A percentile compares a stretch with the other conserved stretches of the same genome.
phyloP scores from a whole-genome alignment of 2,329 filamentous ascomycete species.

The Colletotrichum aenigma region DNA sequence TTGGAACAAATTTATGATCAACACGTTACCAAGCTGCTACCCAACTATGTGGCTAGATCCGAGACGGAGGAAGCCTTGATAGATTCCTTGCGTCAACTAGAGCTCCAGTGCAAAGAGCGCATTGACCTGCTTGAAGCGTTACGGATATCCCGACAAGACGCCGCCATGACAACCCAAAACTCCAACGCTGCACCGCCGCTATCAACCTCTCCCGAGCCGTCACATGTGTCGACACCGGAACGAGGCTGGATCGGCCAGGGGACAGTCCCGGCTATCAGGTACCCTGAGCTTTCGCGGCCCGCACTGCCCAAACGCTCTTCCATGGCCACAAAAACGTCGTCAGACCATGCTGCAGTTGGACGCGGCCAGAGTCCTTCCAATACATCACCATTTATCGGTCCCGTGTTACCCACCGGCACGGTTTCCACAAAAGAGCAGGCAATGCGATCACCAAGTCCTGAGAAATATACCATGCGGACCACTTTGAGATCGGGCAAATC shows the following conservation, averaged over 20 bases:
- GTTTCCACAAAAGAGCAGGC: constrained; percentile 38
- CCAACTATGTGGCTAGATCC: constrained; percentile 71
- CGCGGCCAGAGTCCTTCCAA: constrained; percentile 23
- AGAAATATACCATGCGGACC: constrained; percentile 66
- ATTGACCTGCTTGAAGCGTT: constrained; percentile 88
- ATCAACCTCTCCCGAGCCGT: not conserved
- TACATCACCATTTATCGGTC: constrained; percentile 25
- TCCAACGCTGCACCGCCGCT: not conserved
- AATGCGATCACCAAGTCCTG: constrained; percentile 59
- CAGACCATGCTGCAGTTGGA: constrained; percentile 48
- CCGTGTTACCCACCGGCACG: constrained; percentile 34
- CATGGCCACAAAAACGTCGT: constrained; percentile 57
- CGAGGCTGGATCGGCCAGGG: constrained; percentile 78
- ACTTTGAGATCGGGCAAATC: constrained; percentile 58
- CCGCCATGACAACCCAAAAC: constrained; percentile 18
- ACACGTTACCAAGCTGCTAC: constrained; percentile 75
- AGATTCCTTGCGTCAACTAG: constrained; percentile 81
- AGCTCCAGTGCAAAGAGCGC: constrained; percentile 91
- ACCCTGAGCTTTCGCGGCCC: constrained; percentile 80
- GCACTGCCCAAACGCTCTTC: constrained; percentile 61
- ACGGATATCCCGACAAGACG: constrained; percentile 63
- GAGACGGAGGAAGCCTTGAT: constrained; percentile 85
- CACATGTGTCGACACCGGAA: constrained; percentile 5
- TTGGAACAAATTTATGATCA: constrained; percentile 89
- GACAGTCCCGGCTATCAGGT: constrained; percentile 80